A percentile compares a stretch with the other conserved stretches of the same genome.
These are phyloP conservation scores for Cornus florida DNA, from an alignment of 148 eudicot species.

Conservation along the genomic window DNA sequence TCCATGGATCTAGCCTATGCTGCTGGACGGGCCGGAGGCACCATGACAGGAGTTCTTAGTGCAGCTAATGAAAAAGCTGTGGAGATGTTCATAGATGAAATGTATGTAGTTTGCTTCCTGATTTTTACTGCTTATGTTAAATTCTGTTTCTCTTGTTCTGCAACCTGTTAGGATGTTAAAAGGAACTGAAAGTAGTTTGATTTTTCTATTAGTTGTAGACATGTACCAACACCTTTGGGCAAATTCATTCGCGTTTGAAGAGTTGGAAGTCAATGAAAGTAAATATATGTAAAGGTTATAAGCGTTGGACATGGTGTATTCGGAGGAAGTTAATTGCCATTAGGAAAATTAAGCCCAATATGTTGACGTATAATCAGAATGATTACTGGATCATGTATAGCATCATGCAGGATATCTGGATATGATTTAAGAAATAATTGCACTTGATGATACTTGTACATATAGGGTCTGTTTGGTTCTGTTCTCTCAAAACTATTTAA, in stretches of 20 bases:
- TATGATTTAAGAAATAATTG: not conserved
- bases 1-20: slow-evolving; percentile 94
- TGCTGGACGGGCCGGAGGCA: slow-evolving; percentile 96
- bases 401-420: not conserved
- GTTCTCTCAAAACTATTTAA: no score
- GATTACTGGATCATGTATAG: not conserved
- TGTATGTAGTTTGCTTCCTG: slow-evolving; percentile 42
- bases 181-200: not conserved
- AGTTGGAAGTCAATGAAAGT: no score
- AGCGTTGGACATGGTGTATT: no score
- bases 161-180: slow-evolving; percentile 1
- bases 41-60: slow-evolving; percentile 96
- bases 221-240: not conserved
- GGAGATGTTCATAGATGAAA: slow-evolving; percentile 85
- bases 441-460: not conserved
- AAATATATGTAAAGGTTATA: no score
- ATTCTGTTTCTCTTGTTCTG: not conserved
- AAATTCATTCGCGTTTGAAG: not conserved
- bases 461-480: no score
- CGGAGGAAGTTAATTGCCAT: no score
- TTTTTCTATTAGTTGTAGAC: not conserved
- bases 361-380: no score
- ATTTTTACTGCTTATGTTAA: slow-evolving; percentile 1
- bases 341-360: no score
- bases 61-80: slow-evolving; percentile 99